phyloP scores from a whole-genome alignment of 208 protist genomes.

The Herpetomonas tarakana region DNA sequence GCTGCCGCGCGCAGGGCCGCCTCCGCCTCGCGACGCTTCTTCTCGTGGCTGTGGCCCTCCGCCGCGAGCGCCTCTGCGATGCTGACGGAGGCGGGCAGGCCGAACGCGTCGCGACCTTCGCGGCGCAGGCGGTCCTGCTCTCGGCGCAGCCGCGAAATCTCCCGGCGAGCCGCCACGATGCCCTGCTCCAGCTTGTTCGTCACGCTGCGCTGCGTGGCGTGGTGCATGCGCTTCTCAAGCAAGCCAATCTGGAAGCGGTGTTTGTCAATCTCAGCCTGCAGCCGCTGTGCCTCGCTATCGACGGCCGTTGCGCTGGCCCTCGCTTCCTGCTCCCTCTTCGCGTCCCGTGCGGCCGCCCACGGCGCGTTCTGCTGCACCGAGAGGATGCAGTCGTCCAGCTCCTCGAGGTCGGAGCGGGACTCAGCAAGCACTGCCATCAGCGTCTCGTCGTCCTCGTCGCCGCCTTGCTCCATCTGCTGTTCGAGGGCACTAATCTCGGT shows the following conservation, averaged over 20 bases:
- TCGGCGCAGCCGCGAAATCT: constrained; percentile 75
- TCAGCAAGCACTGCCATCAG: constrained; percentile 90
- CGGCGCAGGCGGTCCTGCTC: constrained; percentile 85
- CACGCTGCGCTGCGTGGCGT: constrained; percentile 60
- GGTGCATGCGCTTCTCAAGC: constrained; percentile 81
- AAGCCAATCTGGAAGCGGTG: constrained; percentile 77
- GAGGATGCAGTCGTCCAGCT: constrained; percentile 83
- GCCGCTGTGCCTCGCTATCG: constrained; percentile 24
- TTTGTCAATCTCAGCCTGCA: constrained; percentile 66
- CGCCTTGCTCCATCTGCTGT: constrained; percentile 80
- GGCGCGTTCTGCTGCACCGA: constrained; percentile 63
- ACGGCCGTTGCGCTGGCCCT: constrained; percentile 19
- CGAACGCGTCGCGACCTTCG: constrained; percentile 52
- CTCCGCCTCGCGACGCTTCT: constrained; percentile 18
- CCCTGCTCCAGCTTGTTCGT: constrained; percentile 74
- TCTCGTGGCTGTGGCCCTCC: constrained; percentile 37
- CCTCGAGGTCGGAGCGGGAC: constrained; percentile 82
- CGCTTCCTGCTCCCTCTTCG: constrained; percentile 40
- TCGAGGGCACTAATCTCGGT: constrained; percentile 79
- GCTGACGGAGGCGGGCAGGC: constrained; percentile 65
- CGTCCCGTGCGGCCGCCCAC: constrained; percentile 70
- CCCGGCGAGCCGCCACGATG: constrained; percentile 61
- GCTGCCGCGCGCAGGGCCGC: constrained; percentile 1
- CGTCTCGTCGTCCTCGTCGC: constrained; percentile 89
- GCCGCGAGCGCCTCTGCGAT: constrained; percentile 71